phyloP scores from a whole-genome alignment of 441 rosid genomes.

The Croton laevigatus region DNA sequence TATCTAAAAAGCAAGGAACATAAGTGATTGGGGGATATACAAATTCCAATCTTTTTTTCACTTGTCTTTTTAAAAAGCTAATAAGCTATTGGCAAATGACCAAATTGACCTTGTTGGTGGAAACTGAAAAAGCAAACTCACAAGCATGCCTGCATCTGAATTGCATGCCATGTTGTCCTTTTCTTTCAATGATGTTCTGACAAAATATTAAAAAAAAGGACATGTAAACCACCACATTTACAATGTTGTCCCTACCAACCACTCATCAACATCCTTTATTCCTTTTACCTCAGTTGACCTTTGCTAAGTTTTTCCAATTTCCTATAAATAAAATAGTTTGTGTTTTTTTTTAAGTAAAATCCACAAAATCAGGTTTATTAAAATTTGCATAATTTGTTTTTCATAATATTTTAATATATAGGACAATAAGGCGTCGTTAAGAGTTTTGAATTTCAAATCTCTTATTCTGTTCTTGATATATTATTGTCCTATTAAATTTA shows the following conservation, averaged over 20 bases:
- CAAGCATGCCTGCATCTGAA: conserved; percentile 15
- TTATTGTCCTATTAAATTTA: no score
- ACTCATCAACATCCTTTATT: not conserved
- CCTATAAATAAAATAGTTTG: no score
- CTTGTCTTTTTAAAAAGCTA: conserved; percentile 12
- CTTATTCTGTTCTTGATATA: no score
- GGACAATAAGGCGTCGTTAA: no score
- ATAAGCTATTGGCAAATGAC: no score
- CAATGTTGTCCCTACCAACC: not conserved
- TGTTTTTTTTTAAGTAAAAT: no score
- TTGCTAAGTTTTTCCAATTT: no score
- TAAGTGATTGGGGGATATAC: not conserved
- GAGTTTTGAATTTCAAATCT: no score
- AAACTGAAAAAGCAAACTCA: conserved; percentile 18
- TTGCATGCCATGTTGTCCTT: not conserved
- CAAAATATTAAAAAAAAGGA: conserved; percentile 10
- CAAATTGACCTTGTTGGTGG: conserved; percentile 22
- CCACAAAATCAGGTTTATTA: no score
- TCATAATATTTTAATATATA: no score
- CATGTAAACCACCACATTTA: not conserved
- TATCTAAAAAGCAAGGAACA: not conserved
- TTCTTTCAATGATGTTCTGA: conserved; percentile 21
- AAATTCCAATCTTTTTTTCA: not conserved
- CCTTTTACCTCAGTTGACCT: not conserved
- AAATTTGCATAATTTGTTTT: no score